Evolutionary conservation across 2,329 filamentous ascomycete species (phyloP), one percentile per base, ranked within the genome.

Genomic region (Xylariaceae sp.): DNA sequence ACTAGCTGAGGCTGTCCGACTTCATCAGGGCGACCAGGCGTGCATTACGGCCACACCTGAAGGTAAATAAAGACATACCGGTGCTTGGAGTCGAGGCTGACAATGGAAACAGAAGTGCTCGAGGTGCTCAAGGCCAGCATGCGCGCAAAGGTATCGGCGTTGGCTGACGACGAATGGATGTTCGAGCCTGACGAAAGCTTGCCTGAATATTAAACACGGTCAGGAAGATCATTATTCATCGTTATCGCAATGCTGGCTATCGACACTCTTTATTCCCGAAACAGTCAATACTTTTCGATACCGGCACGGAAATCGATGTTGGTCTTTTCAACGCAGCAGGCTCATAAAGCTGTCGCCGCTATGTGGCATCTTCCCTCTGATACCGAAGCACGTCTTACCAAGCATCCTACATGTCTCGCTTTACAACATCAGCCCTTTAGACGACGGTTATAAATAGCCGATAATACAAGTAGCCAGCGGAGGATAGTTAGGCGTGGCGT

Each of bases 121-220:
- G 85, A 88, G 64, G 81, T 85, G 18, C 82, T 92, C 52, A 83
- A 84, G 64, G 82, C 85, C 39, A 92, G 87, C 71, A 76, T 95
- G 57, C 80, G 84, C 65, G 84, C 84, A 60, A 90, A 91, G 71
- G 88, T 92, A 1, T 82, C 84, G 13, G 85, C 87, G 11, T 75
- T 96, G 53, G 82, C 89, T 18, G 89, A 94, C 54, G 92, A 96
- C 69, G 89, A 87, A 68, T 96, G 92, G 92, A 95, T 96, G 87
- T 96, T 89, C 74, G 90, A 92, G 72, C 78, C 83, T 1, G 88
- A 90, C 67, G 80, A 83, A 56, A 76, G 79, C 61, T 73, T 50
- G 8, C 60, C 45, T 2, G 59, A 59, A 11, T 59, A 60, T 45
- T 64, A 51, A 64, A 47, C 44, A 54, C 39, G 39, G 49, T 39